Percentiles rank a stretch among this genome's conserved stretches.
These are phyloP conservation scores for Silene noctiflora DNA, from an alignment of 179 eudicot genomes.

Conservation along the genomic window DNA sequence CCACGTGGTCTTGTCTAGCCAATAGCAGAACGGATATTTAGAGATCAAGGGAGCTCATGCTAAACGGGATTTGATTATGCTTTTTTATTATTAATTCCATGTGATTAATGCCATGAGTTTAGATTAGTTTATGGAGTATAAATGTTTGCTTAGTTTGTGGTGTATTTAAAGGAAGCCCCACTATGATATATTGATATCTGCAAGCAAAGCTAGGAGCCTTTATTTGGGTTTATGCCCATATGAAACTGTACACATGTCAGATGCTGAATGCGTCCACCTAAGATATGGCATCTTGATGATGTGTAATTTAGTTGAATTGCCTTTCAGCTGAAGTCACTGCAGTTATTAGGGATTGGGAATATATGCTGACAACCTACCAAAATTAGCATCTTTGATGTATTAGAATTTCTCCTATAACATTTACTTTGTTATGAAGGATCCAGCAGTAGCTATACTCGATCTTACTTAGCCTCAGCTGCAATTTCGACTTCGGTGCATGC, in stretches of 20 bases:
- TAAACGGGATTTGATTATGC: slow-evolving; percentile 23
- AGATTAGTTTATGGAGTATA: slow-evolving; percentile 2
- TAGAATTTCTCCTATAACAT: not conserved
- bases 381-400: slow-evolving; percentile 14
- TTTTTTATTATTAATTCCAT: slow-evolving; percentile 18
- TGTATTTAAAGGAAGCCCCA: slow-evolving; percentile 20
- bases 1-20: slow-evolving; percentile 60
- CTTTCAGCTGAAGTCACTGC: slow-evolving; percentile 26
- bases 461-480: not conserved
- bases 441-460: not conserved
- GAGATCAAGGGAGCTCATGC: slow-evolving; percentile 7
- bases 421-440: not conserved
- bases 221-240: slow-evolving; percentile 26
- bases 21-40: slow-evolving; percentile 22
- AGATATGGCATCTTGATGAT: slow-evolving; percentile 28
- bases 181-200: slow-evolving; percentile 25
- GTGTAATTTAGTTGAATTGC: slow-evolving; percentile 23
- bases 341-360: slow-evolving; percentile 19
- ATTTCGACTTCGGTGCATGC: not conserved
- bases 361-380: slow-evolving; percentile 14
- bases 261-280: slow-evolving; percentile 1
- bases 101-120: slow-evolving; percentile 15
- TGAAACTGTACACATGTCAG: slow-evolving; percentile 32
- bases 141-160: slow-evolving; percentile 3
- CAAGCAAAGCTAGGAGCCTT: slow-evolving; percentile 22